Percentiles rank a stretch among this genome's conserved stretches.
Conservation (phyloP, 2,329 filamentous ascomycete genomes). For the Epicoccum nigrum region DNA sequence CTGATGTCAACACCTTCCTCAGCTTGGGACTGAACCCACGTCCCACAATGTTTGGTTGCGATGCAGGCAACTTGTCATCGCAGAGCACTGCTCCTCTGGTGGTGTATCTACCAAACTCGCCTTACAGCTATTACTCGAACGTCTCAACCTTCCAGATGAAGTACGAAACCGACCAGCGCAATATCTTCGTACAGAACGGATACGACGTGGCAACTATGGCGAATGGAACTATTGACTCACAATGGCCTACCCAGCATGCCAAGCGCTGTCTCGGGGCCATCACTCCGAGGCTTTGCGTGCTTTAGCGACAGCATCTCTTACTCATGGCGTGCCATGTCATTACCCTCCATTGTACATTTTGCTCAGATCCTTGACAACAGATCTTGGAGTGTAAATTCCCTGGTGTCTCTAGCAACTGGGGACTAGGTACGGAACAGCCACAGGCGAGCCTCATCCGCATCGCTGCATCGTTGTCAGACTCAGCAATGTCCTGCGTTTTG, state of each 20-base stretch:
- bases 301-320: slow-evolving; percentile 23
- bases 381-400: too few relatives aligned
- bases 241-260: slow-evolving; percentile 68
- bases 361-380: slow-evolving; percentile 16
- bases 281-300: slow-evolving; percentile 21
- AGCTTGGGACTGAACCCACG: slow-evolving; percentile 72
- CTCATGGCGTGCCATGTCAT: slow-evolving; percentile 23
- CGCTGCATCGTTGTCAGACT: too few relatives aligned
- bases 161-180: slow-evolving; percentile 68
- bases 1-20: slow-evolving; percentile 74
- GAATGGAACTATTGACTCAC: slow-evolving; percentile 72
- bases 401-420: neutral
- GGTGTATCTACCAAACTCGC: slow-evolving; percentile 84
- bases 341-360: slow-evolving; percentile 18
- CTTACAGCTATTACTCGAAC: slow-evolving; percentile 76
- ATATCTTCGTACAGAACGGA: slow-evolving; percentile 81
- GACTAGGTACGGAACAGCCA: neutral
- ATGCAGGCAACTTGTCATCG: slow-evolving; percentile 63
- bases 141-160: slow-evolving; percentile 72
- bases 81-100: slow-evolving; percentile 64
- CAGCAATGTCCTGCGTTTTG: slow-evolving; percentile 21
- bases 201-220: slow-evolving; percentile 80
- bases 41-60: slow-evolving; percentile 79
- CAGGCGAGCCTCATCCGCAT: slow-evolving; percentile 1
- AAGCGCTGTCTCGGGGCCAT: slow-evolving; percentile 26